Evolutionary conservation across 176 grass and related monocot genomes (phyloP).

Genomic region (Aechmea fasciata): DNA sequence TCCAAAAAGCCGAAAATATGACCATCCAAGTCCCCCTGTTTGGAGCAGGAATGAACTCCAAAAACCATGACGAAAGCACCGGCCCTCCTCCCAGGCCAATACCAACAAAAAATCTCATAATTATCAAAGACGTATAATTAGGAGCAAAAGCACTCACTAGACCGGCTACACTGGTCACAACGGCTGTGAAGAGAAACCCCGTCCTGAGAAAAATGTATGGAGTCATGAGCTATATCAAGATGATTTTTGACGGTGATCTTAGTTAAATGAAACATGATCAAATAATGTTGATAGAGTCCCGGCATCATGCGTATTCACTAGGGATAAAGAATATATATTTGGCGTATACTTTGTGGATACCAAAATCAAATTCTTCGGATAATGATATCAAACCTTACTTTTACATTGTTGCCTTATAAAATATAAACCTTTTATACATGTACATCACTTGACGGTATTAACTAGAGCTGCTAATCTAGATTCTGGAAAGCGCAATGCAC

Average conservation of each 20-base stretch:
- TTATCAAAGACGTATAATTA: slow-evolving; percentile 60
- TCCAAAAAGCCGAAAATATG: slow-evolving; percentile 85
- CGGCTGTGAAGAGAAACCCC: slow-evolving; percentile 93
- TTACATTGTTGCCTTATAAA: too few species aligned
- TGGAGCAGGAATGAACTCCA: slow-evolving; percentile 94
- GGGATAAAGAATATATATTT: neutral
- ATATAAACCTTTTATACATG: too few species aligned
- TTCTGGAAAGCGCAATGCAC: too few species aligned
- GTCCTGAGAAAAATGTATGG: slow-evolving; percentile 44
- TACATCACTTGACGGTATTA: too few species aligned
- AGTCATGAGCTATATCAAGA: slow-evolving; percentile 3
- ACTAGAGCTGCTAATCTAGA: too few species aligned
- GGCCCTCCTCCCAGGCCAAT: slow-evolving; percentile 90
- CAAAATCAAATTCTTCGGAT: too few species aligned
- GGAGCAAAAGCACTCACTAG: slow-evolving; percentile 75
- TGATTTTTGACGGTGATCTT: neutral
- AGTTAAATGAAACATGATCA: too few species aligned
- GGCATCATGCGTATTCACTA: too few species aligned
- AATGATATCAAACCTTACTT: too few species aligned
- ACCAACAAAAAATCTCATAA: slow-evolving; percentile 80
- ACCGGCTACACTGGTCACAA: slow-evolving; percentile 72
- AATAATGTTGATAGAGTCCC: neutral
- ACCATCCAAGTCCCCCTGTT: slow-evolving; percentile 96
- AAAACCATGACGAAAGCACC: slow-evolving; percentile 88
- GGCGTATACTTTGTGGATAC: neutral